Percentiles rank a stretch among this genome's conserved stretches.
Conservation (phyloP, 2,329 filamentous ascomycete species). For the Xylogone sp. region DNA sequence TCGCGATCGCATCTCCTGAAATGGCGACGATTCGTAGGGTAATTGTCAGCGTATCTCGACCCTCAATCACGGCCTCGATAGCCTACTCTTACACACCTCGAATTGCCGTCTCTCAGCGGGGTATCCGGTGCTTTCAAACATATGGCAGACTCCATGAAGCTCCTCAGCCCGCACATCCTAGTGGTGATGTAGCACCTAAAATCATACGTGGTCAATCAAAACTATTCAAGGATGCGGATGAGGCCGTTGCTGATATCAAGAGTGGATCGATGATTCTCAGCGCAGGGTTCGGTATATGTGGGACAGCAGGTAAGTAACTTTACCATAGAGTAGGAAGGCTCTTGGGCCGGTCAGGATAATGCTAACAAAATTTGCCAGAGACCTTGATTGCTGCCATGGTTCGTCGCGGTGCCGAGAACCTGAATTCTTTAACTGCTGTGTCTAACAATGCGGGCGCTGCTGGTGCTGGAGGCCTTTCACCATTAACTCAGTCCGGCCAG, state of each 20-base stretch:
- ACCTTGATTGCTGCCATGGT: conserved; percentile 69
- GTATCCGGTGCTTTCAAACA: conserved; percentile 10
- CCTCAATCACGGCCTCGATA: neutral
- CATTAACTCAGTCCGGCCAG: conserved; percentile 65
- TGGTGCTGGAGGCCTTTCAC: conserved; percentile 63
- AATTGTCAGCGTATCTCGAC: neutral
- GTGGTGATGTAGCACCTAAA: conserved; percentile 17
- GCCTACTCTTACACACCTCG: neutral
- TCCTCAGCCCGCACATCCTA: conserved; percentile 16
- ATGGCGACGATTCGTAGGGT: neutral
- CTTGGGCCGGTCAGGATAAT: too few species aligned
- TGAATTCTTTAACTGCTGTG: conserved; percentile 64
- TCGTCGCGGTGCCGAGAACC: conserved; percentile 49
- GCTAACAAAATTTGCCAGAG: conserved; percentile 39
- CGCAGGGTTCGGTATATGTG: conserved; percentile 79
- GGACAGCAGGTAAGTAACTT: conserved; percentile 58
- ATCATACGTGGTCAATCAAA: conserved; percentile 19
- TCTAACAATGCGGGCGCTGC: conserved; percentile 78
- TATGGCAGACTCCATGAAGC: conserved; percentile 9
- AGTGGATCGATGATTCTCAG: conserved; percentile 70
- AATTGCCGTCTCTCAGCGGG: neutral
- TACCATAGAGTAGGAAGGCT: too few species aligned
- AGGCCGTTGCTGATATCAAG: conserved; percentile 22
- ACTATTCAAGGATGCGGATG: conserved; percentile 23
- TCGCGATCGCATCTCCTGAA: neutral